Percentiles rank a stretch among this genome's conserved stretches.
These are phyloP conservation scores for Ceriops decandra DNA, from an alignment of 345 rosid species.

Conservation along the genomic window DNA sequence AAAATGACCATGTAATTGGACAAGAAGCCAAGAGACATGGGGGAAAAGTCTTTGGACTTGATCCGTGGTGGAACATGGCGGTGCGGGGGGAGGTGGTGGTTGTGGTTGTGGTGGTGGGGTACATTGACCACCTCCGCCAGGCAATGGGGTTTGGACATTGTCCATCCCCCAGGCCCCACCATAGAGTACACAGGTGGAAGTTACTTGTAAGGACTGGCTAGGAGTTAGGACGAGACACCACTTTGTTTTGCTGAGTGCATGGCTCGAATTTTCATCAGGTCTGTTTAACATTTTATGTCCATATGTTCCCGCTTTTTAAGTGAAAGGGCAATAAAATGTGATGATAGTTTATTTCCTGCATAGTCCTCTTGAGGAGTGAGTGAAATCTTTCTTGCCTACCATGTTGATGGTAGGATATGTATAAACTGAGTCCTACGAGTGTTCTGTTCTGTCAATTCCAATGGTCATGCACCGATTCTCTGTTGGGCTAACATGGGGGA, in stretches of 20 bases:
- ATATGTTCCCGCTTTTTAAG: not conserved
- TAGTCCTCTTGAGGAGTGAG: too few species aligned
- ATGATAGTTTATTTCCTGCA: too few species aligned
- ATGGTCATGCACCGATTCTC: too few species aligned
- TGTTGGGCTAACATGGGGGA: too few species aligned
- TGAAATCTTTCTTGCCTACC: too few species aligned
- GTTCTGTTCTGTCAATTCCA: too few species aligned
- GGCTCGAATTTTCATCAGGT: slow-evolving; percentile 13
- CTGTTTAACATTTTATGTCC: not conserved
- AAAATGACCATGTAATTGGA: not conserved
- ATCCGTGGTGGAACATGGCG: not conserved
- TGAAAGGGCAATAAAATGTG: not conserved
- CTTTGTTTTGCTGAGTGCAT: slow-evolving; percentile 9
- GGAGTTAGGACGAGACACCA: slow-evolving; percentile 15
- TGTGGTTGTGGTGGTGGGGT: not conserved
- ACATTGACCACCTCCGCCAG: not conserved
- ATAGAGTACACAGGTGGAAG: not conserved
- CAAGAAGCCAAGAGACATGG: slow-evolving; percentile 10
- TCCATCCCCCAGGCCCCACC: slow-evolving; percentile 7
- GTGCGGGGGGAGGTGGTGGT: not conserved
- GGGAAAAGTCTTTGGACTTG: slow-evolving; percentile 2
- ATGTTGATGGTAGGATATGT: too few species aligned
- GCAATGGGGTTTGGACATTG: slow-evolving; percentile 16
- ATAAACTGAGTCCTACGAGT: too few species aligned
- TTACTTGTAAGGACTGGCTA: not conserved